Evolutionary conservation across 1,139 yeast genomes (phyloP), one percentile per base, ranked within the genome.

Genomic region (Yamadazyma jaroonii): DNA sequence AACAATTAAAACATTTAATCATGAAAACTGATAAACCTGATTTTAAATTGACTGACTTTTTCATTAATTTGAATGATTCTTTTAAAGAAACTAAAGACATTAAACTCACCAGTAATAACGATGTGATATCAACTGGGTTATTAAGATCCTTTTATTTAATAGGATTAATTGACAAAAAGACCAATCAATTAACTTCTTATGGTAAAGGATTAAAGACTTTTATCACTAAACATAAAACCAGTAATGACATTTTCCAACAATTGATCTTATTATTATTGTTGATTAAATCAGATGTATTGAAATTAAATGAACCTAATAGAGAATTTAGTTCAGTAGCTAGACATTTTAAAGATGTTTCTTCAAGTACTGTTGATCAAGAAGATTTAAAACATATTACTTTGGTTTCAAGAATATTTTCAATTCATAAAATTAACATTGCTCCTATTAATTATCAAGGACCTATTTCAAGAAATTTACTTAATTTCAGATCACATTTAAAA

Each of bases 401-500:
- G 35, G 58, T 84, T 22, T 70, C 87, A 3, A 67, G 89, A 44
- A 61, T 83, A 2, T 76, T 84, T 29, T 67, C 83, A 2, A 64
- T 82, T 32, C 72, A 77, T 41, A 71, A 69, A 44, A 63, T 81
- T 30, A 57, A 67, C 31, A 67, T 74, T 14, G 78, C 80, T 17
- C 81, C 84, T 4, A 72, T 76, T 25, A 79, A 79, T 44, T 71
- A 81, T 53, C 77, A 77, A 41, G 92, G 92, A 0, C 90, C 92
- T 4, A 65, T 84, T 31, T 83, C 86, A 17, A 72, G 84, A 44
- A 71, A 74, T 37, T 65, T 85, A 26, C 63, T 84, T 39, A 70
- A 77, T 31, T 85, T 84, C 55, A 75, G 92, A 53, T 82, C 89
- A 11, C 80, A 81, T 41, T 58, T 83, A 35, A 72, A 79, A 41